Evolutionary conservation across 805 yeast genomes (phyloP).

Genomic region (Myxozyma neotropica): DNA sequence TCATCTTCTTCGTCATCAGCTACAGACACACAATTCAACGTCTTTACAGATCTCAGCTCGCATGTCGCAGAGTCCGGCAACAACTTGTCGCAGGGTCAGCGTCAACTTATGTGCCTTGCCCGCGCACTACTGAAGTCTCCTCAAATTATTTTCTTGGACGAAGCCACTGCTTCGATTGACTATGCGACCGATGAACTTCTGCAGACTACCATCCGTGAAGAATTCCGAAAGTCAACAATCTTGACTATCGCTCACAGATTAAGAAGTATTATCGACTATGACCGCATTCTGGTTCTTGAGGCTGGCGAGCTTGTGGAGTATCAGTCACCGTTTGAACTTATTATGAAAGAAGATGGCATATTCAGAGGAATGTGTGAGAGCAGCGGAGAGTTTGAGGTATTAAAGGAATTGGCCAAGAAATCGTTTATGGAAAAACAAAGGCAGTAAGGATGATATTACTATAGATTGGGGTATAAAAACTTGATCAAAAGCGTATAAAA

Average conservation of each 20-base stretch:
- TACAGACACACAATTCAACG: constrained; percentile 8
- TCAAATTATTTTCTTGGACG: constrained; percentile 65
- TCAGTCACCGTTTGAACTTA: constrained; percentile 60
- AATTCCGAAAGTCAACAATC: constrained; percentile 64
- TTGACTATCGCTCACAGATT: constrained; percentile 75
- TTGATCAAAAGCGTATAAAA: no score
- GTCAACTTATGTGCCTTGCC: constrained; percentile 68
- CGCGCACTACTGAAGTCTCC: constrained; percentile 68
- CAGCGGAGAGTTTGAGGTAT: constrained; percentile 85
- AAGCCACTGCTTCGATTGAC: constrained; percentile 77
- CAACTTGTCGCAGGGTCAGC: constrained; percentile 71
- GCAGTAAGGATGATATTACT: neutral
- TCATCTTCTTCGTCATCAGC: neutral
- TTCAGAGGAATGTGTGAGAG: constrained; percentile 44
- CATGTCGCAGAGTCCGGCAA: constrained; percentile 67
- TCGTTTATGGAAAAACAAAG: constrained; percentile 47
- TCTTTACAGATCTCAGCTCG: constrained; percentile 55
- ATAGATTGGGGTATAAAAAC: no score
- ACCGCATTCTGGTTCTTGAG: constrained; percentile 77
- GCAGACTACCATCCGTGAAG: constrained; percentile 59
- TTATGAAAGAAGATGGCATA: constrained; percentile 57
- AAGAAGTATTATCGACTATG: constrained; percentile 70
- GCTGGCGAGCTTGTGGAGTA: constrained; percentile 74
- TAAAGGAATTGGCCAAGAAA: constrained; percentile 66
- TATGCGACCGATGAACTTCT: constrained; percentile 67